Evolutionary conservation across 305 asterid genomes (phyloP), one percentile per base, ranked within the genome.

Genomic region (Solanum chacoense): DNA sequence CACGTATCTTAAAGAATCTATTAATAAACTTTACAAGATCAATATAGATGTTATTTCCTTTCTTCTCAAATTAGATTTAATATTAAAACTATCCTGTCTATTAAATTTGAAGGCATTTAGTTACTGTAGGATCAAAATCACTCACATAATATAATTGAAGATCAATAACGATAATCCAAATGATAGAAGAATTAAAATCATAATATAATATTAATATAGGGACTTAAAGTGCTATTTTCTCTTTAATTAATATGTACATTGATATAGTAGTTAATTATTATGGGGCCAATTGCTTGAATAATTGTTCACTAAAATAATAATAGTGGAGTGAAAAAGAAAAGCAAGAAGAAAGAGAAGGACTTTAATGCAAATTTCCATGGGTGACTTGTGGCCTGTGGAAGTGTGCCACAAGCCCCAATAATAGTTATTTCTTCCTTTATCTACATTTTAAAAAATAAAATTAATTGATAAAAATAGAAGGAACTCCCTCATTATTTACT

Each of bases 321-420:
- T 20, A 29, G 26, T 45, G 40, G 72, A 24, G 42, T 4, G 7
- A 83, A 45, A 8, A 20, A 20, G 72, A 83, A 80, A 38, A n/a
- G 32, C 18, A 42, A 40, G 85, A 80, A 14, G 67, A 13, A 79
- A 26, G 29, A 14, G 11, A 45, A 29, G 86, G 86, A 32, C 40
- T 10, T 50, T 29, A 29, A 45, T 83, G 72, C 72, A 83, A 83
- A 9, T 50, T 45, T 83, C 20, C 40, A 18, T 36, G 7, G 72
- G 22, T 55, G 86, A 9, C 86, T 45, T 6, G 72, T 83, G 86
- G 86, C 86, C 86, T 83, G 37, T 29, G 86, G 20, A 45, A 29
- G 86, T 11, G 40, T 83, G 86, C 86, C 86, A 83, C 86, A 83
- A 83, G 72, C 86, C 86, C 72, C 86, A 28, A 29, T 5, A 45